Base-by-base conservation (phyloP, 2,329 filamentous ascomycete species). In the Thermoascus crustaceus region DNA sequence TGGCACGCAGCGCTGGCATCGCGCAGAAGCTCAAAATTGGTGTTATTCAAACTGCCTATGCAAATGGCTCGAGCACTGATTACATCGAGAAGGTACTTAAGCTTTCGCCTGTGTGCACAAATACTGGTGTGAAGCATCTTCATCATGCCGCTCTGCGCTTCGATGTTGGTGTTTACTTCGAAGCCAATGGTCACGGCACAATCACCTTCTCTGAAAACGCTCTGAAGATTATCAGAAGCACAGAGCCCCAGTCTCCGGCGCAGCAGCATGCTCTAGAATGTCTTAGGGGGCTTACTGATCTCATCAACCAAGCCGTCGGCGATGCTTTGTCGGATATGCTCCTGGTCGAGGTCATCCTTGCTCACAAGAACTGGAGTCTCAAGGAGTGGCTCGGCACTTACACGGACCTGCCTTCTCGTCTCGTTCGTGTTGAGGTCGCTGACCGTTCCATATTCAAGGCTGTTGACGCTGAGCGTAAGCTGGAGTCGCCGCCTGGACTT, bases 291-390 rank as follows among this genome's bases (percentile, higher is more conserved):
- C 74, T 94, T 35, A 82, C 82, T 33, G 85, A 95, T 50, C 75
- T 98, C 44, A 94, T 98, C 70, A 98, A 98, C 72, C 91, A 98
- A 69, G 91, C 91, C 1, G 89, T 96, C 30, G 91, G 91, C 35
- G 91, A 98, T 57, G 91, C 91, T 30, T 75, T 98, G 38, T 94
- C 87, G 1, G 91, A 98, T 64, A 84, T 95, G 75, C 76, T 98
- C 30, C 79, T 98, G 54, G 88, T 96, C 24, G 91, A 98, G 64
- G 85, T 89, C 21, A 91, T 96, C 47, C 80, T 98, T 25, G 88
- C 91, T 5, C 87, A 96, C 74, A 96, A 95, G 69, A 75, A 73
- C 47, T 98, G 88, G 88, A 79, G 76, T 17, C 80, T 87, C 30
- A 80, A 81, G 57, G 86, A 96, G 59, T 98, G 91, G 91, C 79